phyloP scores from a whole-genome alignment of 2,329 filamentous ascomycete species.

The Trichophyton benhamiae region DNA sequence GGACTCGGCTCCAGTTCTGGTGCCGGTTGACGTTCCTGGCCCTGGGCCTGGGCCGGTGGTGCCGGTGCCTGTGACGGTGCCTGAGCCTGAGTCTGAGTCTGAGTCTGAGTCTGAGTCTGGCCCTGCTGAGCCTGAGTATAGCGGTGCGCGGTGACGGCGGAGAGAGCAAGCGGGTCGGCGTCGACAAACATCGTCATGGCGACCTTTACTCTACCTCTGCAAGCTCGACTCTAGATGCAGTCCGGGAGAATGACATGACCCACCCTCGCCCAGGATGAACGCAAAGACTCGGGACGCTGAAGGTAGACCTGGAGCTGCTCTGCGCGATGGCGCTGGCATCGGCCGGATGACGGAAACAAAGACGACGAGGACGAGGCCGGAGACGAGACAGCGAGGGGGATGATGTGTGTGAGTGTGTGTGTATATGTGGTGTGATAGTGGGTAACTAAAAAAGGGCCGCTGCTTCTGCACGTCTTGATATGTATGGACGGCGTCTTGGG shows the following conservation, averaged over 20 bases:
- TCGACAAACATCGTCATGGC: conserved; percentile 2
- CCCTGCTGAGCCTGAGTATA: background rate
- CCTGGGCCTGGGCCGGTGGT: background rate
- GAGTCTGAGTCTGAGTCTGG: background rate
- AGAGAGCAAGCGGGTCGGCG: background rate
- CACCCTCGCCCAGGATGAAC: background rate
- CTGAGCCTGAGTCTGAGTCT: background rate
- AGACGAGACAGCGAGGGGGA: background rate
- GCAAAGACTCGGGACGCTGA: background rate
- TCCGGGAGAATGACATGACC: conserved; percentile 4
- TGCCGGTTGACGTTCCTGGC: background rate
- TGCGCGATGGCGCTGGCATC: background rate
- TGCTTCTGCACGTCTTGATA: background rate
- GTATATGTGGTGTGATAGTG: no score
- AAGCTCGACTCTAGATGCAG: conserved; percentile 1
- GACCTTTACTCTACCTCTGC: background rate
- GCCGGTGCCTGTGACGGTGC: background rate
- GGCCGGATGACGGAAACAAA: background rate
- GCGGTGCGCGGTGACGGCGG: background rate
- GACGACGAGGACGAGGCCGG: background rate
- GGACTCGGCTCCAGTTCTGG: background rate
- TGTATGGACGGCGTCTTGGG: background rate
- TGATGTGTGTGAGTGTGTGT: background rate
- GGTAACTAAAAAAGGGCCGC: background rate
- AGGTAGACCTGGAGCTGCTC: background rate